Conservation (phyloP, 306 rosid species). For the Vigna angularis region DNA sequence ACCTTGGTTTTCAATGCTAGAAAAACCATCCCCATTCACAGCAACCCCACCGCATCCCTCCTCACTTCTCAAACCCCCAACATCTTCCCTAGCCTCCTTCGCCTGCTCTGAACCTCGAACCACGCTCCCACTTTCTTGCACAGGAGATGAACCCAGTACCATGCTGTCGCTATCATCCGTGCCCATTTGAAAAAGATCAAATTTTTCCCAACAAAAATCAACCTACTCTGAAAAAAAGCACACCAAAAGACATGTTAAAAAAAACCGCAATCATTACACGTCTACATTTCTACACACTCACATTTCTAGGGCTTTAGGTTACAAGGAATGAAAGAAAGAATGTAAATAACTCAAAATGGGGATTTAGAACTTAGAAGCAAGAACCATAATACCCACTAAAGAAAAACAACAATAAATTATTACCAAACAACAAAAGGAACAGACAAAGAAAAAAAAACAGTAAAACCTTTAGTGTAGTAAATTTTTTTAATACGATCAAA, state of each 20-base stretch:
- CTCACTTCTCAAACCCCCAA: constrained; percentile 33
- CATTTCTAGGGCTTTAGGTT: constrained; percentile 53
- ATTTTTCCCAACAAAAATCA: constrained; percentile 48
- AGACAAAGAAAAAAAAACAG: not conserved
- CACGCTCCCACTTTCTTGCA: constrained; percentile 36
- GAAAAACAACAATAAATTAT: not conserved
- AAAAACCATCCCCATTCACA: constrained; percentile 40
- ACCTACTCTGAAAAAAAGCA: constrained; percentile 33
- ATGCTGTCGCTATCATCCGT: constrained; percentile 50
- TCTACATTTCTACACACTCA: not conserved
- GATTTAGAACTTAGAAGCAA: constrained; percentile 33
- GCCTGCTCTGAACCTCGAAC: constrained; percentile 40
- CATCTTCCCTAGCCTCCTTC: constrained; percentile 36
- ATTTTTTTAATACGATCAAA: not conserved
- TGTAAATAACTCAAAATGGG: constrained; percentile 25
- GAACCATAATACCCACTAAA: constrained; percentile 32
- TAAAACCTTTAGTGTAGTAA: not conserved
- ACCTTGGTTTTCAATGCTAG: constrained; percentile 42
- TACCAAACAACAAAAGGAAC: not conserved
- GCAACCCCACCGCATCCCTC: constrained; percentile 20
- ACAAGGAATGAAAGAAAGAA: constrained; percentile 18
- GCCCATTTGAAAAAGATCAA: constrained; percentile 57
- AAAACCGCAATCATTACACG: constrained; percentile 30
- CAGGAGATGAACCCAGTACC: constrained; percentile 41
- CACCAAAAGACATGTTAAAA: constrained; percentile 19